Percentiles rank a stretch among this genome's conserved stretches.
These are phyloP conservation scores for Globisporangium paroecandrum DNA, from an alignment of 352 stramenopile species.

Conservation along the genomic window DNA sequence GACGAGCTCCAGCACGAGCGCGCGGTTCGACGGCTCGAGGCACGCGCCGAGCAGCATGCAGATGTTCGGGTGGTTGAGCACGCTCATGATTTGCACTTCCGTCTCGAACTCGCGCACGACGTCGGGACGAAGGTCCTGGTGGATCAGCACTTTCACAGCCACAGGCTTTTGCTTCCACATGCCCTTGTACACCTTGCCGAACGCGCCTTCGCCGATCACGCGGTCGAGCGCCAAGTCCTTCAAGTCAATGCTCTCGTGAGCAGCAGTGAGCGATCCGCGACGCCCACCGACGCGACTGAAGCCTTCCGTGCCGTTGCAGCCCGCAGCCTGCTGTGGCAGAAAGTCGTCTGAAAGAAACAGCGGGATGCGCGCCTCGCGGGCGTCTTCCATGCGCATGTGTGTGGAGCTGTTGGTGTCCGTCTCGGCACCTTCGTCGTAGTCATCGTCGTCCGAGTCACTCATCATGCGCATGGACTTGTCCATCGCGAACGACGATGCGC, in stretches of 20 bases:
- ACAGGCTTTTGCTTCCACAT: conserved; percentile 54
- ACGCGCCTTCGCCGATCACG: conserved; percentile 76
- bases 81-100: conserved; percentile 84
- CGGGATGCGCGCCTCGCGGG: conserved; percentile 53
- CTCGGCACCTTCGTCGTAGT: conserved; percentile 22
- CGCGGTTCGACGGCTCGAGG: conserved; percentile 87
- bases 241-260: conserved; percentile 60
- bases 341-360: conserved; percentile 57
- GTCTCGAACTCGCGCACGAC: conserved; percentile 76
- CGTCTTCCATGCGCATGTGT: conserved; percentile 45
- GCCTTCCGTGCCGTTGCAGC: conserved; percentile 21
- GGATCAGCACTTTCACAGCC: conserved; percentile 75
- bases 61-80: conserved; percentile 96
- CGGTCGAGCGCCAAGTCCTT: conserved; percentile 46
- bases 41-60: conserved; percentile 95
- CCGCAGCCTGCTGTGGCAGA: conserved; percentile 26
- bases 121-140: conserved; percentile 63
- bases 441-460: conserved; percentile 28
- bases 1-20: conserved; percentile 95
- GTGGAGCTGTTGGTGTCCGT: conserved; percentile 38
- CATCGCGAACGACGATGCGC: conserved; percentile 15
- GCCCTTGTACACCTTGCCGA: conserved; percentile 73
- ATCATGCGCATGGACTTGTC: conserved; percentile 9
- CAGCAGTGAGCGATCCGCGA: conserved; percentile 27
- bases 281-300: conserved; percentile 13